These are phyloP conservation scores for Paradendryphiella salina DNA, from an alignment of 2,329 filamentous ascomycete genomes.

Conservation along the genomic window DNA sequence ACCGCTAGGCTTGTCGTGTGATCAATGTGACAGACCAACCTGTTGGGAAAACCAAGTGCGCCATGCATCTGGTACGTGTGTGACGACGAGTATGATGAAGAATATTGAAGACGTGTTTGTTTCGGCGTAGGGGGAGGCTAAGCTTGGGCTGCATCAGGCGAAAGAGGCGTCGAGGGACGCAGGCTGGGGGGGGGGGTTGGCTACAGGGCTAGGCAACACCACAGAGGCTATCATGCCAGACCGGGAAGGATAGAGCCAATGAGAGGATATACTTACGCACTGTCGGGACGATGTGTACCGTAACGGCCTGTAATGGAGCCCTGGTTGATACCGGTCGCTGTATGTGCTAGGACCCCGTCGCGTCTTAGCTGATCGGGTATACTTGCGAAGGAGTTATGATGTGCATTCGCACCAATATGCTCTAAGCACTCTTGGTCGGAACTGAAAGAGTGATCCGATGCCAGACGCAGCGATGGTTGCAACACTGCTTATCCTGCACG, in stretches of 20 bases:
- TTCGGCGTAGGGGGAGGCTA: constrained; percentile 45
- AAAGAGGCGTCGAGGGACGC: constrained; percentile 43
- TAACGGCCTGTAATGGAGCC: constrained; percentile 56
- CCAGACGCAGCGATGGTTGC: constrained; percentile 48
- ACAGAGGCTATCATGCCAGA: constrained; percentile 40
- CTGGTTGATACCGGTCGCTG: constrained; percentile 52
- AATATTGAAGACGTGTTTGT: constrained; percentile 49
- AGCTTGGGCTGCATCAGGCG: constrained; percentile 43
- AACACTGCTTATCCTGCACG: constrained; percentile 49
- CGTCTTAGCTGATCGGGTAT: constrained; percentile 56
- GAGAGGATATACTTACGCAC: constrained; percentile 56
- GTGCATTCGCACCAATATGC: constrained; percentile 51
- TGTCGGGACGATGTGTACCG: constrained; percentile 57
- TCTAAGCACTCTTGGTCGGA: constrained; percentile 54
- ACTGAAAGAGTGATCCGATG: constrained; percentile 49
- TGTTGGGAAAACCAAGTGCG: constrained; percentile 44
- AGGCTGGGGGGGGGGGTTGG: constrained; percentile 43
- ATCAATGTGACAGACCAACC: constrained; percentile 50
- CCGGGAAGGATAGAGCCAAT: constrained; percentile 45
- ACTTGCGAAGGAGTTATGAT: constrained; percentile 50
- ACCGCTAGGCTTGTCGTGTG: constrained; percentile 50
- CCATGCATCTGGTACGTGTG: constrained; percentile 47
- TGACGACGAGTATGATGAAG: constrained; percentile 40
- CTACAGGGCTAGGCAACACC: constrained; percentile 44
- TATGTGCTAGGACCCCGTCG: constrained; percentile 54